Evolutionary conservation across 441 rosid species (phyloP).

Genomic region (Gossypium davidsonii): DNA sequence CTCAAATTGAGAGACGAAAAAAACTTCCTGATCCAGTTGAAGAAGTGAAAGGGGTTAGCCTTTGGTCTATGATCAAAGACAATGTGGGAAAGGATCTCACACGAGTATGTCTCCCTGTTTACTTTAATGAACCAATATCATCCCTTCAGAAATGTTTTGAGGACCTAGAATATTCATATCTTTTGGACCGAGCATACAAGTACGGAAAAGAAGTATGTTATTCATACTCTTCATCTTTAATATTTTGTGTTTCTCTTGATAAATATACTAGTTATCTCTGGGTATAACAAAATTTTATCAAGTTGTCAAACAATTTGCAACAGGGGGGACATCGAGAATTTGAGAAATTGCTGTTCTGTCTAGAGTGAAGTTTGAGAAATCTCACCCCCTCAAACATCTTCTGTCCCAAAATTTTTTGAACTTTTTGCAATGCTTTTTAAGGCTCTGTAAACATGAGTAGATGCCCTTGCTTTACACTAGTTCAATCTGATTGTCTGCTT

Average conservation of each 20-base stretch:
- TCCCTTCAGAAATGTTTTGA: conserved; percentile 95
- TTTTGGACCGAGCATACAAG: conserved; percentile 73
- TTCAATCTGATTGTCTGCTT: neutral
- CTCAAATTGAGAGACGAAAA: conserved; percentile 52
- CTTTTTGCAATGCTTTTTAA: neutral
- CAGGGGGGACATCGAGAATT: neutral
- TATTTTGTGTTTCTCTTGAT: neutral
- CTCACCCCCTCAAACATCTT: neutral
- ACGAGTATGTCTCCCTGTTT: conserved; percentile 95
- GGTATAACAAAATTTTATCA: neutral
- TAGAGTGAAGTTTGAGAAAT: neutral
- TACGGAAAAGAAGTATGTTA: conserved; percentile 70
- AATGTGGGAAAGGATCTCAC: conserved; percentile 95
- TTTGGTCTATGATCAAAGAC: conserved; percentile 95
- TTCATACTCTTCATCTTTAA: neutral
- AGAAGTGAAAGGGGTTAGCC: conserved; percentile 92
- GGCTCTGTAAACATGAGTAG: conserved; percentile 1
- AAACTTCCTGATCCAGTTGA: conserved; percentile 91
- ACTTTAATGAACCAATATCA: conserved; percentile 93
- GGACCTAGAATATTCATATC: conserved; percentile 77
- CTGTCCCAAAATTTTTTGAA: neutral
- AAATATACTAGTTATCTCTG: neutral
- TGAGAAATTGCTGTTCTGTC: neutral
- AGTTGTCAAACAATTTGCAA: neutral
- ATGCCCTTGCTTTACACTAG: neutral